phyloP scores from a whole-genome alignment of 2,329 filamentous ascomycete genomes.

The Fusarium cyanostomum region DNA sequence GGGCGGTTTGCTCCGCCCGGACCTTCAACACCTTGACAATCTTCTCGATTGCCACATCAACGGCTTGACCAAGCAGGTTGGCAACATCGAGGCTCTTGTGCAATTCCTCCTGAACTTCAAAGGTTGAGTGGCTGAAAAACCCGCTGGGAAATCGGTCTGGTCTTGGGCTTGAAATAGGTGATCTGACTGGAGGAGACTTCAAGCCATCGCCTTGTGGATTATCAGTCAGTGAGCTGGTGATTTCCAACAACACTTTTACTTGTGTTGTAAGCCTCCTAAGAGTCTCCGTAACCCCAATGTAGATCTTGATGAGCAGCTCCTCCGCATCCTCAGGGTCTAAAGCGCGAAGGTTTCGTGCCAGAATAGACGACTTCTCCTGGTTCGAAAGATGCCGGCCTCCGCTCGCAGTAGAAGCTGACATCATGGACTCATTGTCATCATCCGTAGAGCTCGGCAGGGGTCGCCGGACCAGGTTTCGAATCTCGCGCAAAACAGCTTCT shows the following conservation, averaged over 20 bases:
- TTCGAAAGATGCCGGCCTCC: slow-evolving; percentile 75
- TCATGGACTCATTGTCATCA: slow-evolving; percentile 90
- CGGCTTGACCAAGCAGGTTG: slow-evolving; percentile 80
- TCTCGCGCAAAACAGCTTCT: slow-evolving; percentile 84
- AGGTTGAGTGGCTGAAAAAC: slow-evolving; percentile 39
- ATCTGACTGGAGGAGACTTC: slow-evolving; percentile 60
- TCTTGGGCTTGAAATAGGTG: slow-evolving; percentile 63
- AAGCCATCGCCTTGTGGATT: slow-evolving; percentile 50
- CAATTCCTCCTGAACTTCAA: slow-evolving; percentile 75
- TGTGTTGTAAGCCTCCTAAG: slow-evolving; percentile 87
- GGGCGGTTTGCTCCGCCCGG: slow-evolving; percentile 76
- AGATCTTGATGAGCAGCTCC: slow-evolving; percentile 81
- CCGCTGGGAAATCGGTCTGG: slow-evolving; percentile 44
- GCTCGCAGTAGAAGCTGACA: slow-evolving; percentile 81
- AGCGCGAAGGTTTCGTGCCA: slow-evolving; percentile 87
- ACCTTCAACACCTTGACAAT: slow-evolving; percentile 80
- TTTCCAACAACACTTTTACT: slow-evolving; percentile 93
- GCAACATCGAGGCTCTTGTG: slow-evolving; percentile 80
- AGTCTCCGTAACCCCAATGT: slow-evolving; percentile 87
- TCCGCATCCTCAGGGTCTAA: slow-evolving; percentile 88
- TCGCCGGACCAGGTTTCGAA: slow-evolving; percentile 83
- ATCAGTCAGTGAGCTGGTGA: slow-evolving; percentile 78
- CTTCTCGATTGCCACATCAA: slow-evolving; percentile 82
- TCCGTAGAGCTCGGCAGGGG: slow-evolving; percentile 93
- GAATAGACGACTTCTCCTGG: slow-evolving; percentile 87